Base-by-base conservation (phyloP, 202 grass and related monocot genomes). In the Schoenoplectus tabernaemontani region DNA sequence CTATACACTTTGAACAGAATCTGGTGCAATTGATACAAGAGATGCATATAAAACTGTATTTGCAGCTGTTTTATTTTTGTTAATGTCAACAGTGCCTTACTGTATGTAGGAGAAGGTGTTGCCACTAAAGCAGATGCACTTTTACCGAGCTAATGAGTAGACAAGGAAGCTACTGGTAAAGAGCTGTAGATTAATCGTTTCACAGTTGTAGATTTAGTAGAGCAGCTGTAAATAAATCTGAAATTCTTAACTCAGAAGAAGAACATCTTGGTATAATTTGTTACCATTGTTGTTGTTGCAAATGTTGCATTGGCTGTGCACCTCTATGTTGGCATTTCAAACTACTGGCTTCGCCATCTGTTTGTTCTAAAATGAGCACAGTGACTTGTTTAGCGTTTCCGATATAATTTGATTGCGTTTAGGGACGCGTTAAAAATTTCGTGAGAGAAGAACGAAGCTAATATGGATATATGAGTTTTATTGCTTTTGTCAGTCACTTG, bases 171-270 rank as follows among this genome's bases (percentile, higher is more conserved):
- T 26, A 33, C 28, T 72, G 5, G 50, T 15, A 43, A 47, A 59
- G 48, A 46, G 13, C 13, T n/a, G 54, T 80, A 71, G 59, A 46
- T 63, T 28, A 59, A n/a, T 38, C 10, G 30, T 24, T 0, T 73
- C 12, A 72, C 48, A 17, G 4, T 28, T 82, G 91, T 91, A 87
- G 30, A 91, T 87, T 77, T 87, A 59, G 39, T 87, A 87, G 84
- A 81, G 39, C 82, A 88, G 82, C 69, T 96, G 92, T 92, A 96
- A 83, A 86, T 88, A 92, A 79, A 80, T 54, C 57, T 77, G 72
- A 77, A 74, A 81, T 73, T 26, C n/a, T 41, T 17, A 36, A 57
- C 76, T 43, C 9, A 3, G 59, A 43, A 19, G n/a, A 38, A 62
- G 30, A 59, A 39, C 23, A 17, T n/a, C n/a, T n/a, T 26, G 13